These are phyloP conservation scores for Vanrija pseudolonga DNA, from an alignment of 1,284 basidiomycete genomes.

Conservation along the genomic window DNA sequence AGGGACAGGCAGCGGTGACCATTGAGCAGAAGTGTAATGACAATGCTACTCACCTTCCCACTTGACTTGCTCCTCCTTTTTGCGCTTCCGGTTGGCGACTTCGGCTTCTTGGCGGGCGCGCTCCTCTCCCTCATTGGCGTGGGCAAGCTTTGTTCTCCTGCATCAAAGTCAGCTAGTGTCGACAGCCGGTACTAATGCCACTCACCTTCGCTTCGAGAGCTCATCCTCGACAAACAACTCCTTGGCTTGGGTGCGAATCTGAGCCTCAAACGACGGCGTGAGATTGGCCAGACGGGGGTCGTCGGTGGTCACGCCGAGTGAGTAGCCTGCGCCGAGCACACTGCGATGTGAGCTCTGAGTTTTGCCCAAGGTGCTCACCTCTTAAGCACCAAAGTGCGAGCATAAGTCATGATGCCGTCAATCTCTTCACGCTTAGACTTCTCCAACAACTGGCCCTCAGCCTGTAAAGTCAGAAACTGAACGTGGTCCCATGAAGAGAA, in stretches of 20 bases:
- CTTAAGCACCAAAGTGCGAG: constrained; percentile 43
- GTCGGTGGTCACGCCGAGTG: constrained; percentile 47
- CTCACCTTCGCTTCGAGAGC: constrained; percentile 51
- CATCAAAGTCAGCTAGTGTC: neutral
- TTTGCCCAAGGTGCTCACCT: constrained; percentile 18
- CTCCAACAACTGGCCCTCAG: constrained; percentile 45
- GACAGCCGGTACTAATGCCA: constrained; percentile 6
- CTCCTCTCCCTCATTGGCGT: constrained; percentile 57
- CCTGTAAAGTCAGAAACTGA: constrained; percentile 26
- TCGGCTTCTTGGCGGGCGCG: constrained; percentile 53
- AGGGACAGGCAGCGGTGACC: neutral
- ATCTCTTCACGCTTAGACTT: constrained; percentile 40
- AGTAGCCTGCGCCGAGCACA: constrained; percentile 36
- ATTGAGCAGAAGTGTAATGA: neutral
- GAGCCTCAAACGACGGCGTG: constrained; percentile 49
- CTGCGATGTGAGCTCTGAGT: constrained; percentile 13
- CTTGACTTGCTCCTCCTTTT: constrained; percentile 52
- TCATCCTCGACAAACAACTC: constrained; percentile 58
- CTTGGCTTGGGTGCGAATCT: constrained; percentile 52
- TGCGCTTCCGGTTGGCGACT: constrained; percentile 48
- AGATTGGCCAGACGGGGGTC: constrained; percentile 48
- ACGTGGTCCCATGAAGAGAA: neutral
- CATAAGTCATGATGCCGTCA: constrained; percentile 48
- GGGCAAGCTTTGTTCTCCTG: constrained; percentile 51
- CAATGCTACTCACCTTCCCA: constrained; percentile 52